Evolutionary conservation across 306 rosid genomes (phyloP).

Genomic region (Acmispon strigosus): DNA sequence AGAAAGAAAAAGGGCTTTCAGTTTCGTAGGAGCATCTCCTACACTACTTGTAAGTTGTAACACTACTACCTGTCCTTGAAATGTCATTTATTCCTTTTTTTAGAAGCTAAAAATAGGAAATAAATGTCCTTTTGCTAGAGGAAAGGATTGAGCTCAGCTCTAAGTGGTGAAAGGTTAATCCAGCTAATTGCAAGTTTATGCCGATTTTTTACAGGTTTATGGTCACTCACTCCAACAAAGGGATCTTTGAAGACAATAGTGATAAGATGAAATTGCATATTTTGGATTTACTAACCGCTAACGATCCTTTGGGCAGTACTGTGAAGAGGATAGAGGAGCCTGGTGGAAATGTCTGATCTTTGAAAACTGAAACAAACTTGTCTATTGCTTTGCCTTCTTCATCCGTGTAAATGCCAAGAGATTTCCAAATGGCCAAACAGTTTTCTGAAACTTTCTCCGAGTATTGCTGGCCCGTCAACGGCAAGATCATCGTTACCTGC

Average conservation of each 20-base stretch:
- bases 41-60: too few relatives aligned
- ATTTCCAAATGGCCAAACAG: slow-evolving; percentile 61
- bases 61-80: too few relatives aligned
- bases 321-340: slow-evolving; percentile 75
- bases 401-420: slow-evolving; percentile 59
- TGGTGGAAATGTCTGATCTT: slow-evolving; percentile 55
- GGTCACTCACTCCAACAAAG: not conserved
- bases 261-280: not conserved
- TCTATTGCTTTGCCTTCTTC: slow-evolving; percentile 67
- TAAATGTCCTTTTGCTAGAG: too few relatives aligned
- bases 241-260: not conserved
- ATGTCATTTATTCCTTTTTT: too few relatives aligned
- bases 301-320: slow-evolving; percentile 46
- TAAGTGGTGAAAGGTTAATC: too few relatives aligned
- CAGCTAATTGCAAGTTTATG: too few relatives aligned
- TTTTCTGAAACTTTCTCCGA: slow-evolving; percentile 71
- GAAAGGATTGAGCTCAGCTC: too few relatives aligned
- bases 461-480: slow-evolving; percentile 68
- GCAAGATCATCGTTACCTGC: slow-evolving; percentile 56
- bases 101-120: too few relatives aligned
- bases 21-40: too few relatives aligned
- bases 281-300: slow-evolving; percentile 38
- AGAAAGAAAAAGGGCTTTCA: too few relatives aligned
- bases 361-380: slow-evolving; percentile 50
- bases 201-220: too few relatives aligned